phyloP scores from a whole-genome alignment of 371 early-diverging fungal species.

The Syncephalastrum monosporum region DNA sequence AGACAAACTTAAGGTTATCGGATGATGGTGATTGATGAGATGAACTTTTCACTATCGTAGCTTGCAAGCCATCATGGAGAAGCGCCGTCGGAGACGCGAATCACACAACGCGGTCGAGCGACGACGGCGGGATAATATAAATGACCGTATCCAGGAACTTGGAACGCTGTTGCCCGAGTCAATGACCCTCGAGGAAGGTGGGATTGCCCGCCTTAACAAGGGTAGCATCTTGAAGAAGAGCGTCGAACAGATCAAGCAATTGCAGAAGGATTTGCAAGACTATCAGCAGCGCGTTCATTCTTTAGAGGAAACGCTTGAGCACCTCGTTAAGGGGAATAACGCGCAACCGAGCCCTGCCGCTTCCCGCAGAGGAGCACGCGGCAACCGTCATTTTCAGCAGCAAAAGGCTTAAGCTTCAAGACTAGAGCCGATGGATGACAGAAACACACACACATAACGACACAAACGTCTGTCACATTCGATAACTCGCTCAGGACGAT shows the following conservation, averaged over 20 bases:
- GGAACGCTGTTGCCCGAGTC: conserved; percentile 72
- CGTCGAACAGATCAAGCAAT: conserved; percentile 83
- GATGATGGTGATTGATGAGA: too few species aligned
- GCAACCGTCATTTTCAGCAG: too few species aligned
- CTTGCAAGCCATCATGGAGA: conserved; percentile 26
- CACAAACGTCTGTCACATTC: too few species aligned
- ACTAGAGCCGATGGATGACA: too few species aligned
- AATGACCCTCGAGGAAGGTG: conserved; percentile 39
- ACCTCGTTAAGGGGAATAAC: conserved; percentile 4
- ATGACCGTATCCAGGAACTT: conserved; percentile 92
- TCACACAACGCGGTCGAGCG: conserved; percentile 71
- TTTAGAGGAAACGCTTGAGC: conserved; percentile 50
- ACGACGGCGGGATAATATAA: conserved; percentile 92
- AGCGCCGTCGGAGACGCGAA: conserved; percentile 25
- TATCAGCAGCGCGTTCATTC: conserved; percentile 65
- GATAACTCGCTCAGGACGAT: too few species aligned
- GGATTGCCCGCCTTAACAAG: conserved; percentile 71
- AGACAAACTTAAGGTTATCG: conserved; percentile 8
- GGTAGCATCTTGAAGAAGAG: conserved; percentile 82
- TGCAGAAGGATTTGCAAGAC: conserved; percentile 54
- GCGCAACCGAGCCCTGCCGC: too few species aligned
- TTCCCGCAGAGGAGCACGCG: too few species aligned
- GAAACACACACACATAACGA: too few species aligned
- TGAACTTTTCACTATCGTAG: conserved; percentile 5
- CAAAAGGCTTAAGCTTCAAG: too few species aligned